These are phyloP conservation scores for Sparassis latifolia DNA, from an alignment of 1,284 basidiomycete genomes.

Conservation along the genomic window DNA sequence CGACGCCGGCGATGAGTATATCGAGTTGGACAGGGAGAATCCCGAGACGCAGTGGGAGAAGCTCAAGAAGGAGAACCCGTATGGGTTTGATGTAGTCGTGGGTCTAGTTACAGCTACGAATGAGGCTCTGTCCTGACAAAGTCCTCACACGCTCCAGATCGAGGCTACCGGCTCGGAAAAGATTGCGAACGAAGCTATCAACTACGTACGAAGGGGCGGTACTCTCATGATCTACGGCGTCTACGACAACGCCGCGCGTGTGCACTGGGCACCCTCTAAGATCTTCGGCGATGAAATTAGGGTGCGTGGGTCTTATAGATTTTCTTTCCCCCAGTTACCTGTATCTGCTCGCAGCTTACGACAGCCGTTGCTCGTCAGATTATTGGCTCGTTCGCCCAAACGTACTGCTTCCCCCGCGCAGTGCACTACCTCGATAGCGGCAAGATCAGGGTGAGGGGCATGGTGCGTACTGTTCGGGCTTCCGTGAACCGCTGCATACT, in stretches of 20 bases:
- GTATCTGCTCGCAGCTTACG: not conserved
- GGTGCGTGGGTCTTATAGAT: slow-evolving; percentile 20
- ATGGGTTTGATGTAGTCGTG: slow-evolving; percentile 57
- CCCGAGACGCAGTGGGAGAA: slow-evolving; percentile 49
- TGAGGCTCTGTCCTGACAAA: not conserved
- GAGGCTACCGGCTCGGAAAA: slow-evolving; percentile 58
- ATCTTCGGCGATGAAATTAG: slow-evolving; percentile 58
- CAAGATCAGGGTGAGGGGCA: slow-evolving; percentile 52
- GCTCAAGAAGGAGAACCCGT: slow-evolving; percentile 51
- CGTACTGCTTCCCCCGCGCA: slow-evolving; percentile 56
- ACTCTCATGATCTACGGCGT: slow-evolving; percentile 53
- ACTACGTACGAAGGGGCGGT: slow-evolving; percentile 52
- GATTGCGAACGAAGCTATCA: slow-evolving; percentile 49
- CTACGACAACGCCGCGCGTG: slow-evolving; percentile 46
- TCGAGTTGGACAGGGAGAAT: slow-evolving; percentile 48
- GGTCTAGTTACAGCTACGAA: slow-evolving; percentile 3
- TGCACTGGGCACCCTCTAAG: slow-evolving; percentile 54
- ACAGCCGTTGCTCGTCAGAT: slow-evolving; percentile 27
- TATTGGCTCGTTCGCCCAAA: slow-evolving; percentile 56
- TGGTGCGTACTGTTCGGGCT: slow-evolving; percentile 29
- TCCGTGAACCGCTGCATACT: not conserved
- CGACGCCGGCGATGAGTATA: slow-evolving; percentile 46
- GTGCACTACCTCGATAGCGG: slow-evolving; percentile 55
- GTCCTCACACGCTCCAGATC: slow-evolving; percentile 17
- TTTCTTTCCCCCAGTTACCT: not conserved